Conservation (phyloP, 2,329 filamentous ascomycete genomes). For the Xylaria sp. region DNA sequence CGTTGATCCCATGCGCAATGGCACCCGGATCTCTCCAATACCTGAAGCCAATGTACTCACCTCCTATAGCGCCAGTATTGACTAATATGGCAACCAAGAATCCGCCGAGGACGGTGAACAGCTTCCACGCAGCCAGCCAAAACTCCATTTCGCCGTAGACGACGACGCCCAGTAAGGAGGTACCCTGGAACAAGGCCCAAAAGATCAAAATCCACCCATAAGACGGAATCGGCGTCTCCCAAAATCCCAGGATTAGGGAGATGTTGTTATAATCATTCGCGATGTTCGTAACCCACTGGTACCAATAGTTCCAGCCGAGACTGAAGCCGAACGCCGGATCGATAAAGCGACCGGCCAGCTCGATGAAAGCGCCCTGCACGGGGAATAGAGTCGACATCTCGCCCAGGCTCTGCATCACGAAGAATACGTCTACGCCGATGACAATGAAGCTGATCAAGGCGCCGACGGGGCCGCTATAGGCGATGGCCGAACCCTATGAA, state of each 20-base stretch:
- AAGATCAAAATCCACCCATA: conserved; percentile 61
- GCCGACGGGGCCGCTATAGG: conserved; percentile 49
- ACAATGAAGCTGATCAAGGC: conserved; percentile 50
- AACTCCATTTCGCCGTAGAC: conserved; percentile 51
- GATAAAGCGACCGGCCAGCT: conserved; percentile 62
- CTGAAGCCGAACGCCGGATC: conserved; percentile 60
- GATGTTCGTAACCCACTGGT: conserved; percentile 58
- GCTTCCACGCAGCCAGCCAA: conserved; percentile 50
- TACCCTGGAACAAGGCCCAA: conserved; percentile 56
- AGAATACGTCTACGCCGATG: conserved; percentile 50
- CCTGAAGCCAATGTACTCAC: conserved; percentile 51
- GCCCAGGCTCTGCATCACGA: conserved; percentile 64
- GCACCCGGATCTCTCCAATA: conserved; percentile 51
- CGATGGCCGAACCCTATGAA: conserved; percentile 44
- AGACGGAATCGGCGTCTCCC: conserved; percentile 56
- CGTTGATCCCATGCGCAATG: conserved; percentile 51
- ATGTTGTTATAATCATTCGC: conserved; percentile 58
- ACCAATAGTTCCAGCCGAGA: conserved; percentile 63
- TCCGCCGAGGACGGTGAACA: conserved; percentile 49
- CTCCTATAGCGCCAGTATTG: conserved; percentile 52
- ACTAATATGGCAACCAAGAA: conserved; percentile 51
- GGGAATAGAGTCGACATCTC: conserved; percentile 66
- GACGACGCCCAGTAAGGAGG: conserved; percentile 52
- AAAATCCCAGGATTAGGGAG: conserved; percentile 57
- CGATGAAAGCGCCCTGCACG: conserved; percentile 63